Conservation (phyloP, 345 rosid genomes). For the Salix dunnii region DNA sequence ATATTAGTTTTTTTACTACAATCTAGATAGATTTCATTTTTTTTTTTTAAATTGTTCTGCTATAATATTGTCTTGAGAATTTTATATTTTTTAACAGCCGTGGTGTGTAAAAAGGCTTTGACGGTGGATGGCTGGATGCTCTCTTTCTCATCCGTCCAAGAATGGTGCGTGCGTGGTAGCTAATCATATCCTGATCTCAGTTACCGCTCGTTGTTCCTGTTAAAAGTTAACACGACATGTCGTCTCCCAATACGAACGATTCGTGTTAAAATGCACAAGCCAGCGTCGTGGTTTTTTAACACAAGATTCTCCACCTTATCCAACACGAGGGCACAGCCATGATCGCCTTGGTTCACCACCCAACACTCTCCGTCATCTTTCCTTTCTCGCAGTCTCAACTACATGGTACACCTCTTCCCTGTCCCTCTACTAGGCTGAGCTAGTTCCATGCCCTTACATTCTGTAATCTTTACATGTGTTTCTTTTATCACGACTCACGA, state of each 20-base stretch:
- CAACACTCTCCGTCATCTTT: not conserved
- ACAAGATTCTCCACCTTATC: slow-evolving; percentile 8
- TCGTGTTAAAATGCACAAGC: not conserved
- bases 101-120: too few species aligned
- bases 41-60: too few species aligned
- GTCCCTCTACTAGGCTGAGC: not conserved
- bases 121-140: too few species aligned
- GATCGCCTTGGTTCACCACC: not conserved
- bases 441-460: not conserved
- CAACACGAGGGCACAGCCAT: not conserved
- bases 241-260: not conserved
- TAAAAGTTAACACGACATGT: not conserved
- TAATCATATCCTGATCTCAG: too few species aligned
- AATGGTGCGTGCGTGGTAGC: too few species aligned
- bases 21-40: too few species aligned
- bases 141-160: too few species aligned
- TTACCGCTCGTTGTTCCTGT: too few species aligned
- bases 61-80: too few species aligned
- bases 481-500: not conserved
- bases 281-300: not conserved
- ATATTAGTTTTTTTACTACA: too few species aligned
- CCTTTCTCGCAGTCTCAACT: not conserved
- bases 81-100: too few species aligned
- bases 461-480: not conserved
- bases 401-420: not conserved